Evolutionary conservation across 495 filamentous ascomycete genomes (phyloP).

Genomic region (Daldinia concentrica): DNA sequence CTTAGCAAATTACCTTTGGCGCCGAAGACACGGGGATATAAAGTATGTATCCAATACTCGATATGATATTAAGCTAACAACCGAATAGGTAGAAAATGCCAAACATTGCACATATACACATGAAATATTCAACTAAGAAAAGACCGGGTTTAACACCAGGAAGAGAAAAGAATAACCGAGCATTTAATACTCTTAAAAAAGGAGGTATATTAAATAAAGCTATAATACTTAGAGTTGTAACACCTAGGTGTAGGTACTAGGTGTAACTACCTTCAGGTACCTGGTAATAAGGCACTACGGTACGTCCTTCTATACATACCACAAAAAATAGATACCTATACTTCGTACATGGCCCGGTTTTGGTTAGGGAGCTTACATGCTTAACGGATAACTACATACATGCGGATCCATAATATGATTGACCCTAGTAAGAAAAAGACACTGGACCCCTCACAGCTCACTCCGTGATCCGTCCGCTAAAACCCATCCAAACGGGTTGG

Average conservation of each 20-base stretch:
- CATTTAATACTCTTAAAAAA: background rate
- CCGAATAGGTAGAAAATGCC: no score
- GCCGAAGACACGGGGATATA: background rate
- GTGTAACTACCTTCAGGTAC: background rate
- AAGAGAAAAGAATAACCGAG: background rate
- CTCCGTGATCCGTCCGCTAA: slow-evolving; percentile 38
- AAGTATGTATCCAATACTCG: background rate
- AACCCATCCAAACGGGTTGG: slow-evolving; percentile 23
- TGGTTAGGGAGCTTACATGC: background rate
- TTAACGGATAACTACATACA: background rate
- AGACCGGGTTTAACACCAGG: background rate
- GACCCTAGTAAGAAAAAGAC: slow-evolving; percentile 8
- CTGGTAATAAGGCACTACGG: background rate
- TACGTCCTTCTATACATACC: slow-evolving; percentile 11
- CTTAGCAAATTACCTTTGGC: background rate
- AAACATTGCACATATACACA: background rate
- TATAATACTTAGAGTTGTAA: background rate
- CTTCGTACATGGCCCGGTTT: slow-evolving; percentile 1
- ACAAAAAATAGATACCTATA: background rate
- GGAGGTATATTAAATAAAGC: background rate
- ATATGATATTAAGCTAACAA: background rate
- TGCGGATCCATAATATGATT: background rate
- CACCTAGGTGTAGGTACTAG: no score
- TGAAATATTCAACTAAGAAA: background rate
- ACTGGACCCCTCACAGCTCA: slow-evolving; percentile 41